Base-by-base conservation (phyloP, 208 protist species). In the Leishmania guyanensis region DNA sequence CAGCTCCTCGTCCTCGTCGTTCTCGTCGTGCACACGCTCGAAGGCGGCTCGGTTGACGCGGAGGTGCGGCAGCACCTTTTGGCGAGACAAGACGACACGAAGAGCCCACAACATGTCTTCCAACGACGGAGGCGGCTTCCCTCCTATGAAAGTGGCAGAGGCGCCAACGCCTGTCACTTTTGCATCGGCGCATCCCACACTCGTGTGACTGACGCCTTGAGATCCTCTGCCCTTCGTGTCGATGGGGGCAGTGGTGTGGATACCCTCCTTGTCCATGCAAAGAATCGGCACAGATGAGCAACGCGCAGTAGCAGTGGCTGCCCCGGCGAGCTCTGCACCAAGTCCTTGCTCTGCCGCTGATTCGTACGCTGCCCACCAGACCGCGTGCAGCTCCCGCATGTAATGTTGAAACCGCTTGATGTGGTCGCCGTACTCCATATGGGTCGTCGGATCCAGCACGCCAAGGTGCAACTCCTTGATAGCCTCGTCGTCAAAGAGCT, bases 351-450 rank as follows among this genome's bases (percentile, higher is more conserved):
- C 29, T 22, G 33, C 36, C 5, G 29, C 36, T 14, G 36, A 73
- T 56, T 82, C 80, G 80, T 90, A 90, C 17, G 80, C 69, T 22
- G 78, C 77, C 88, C 82, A 87, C 89, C 91, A 94, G 39, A 33
- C 53, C 46, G 79, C 84, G 76, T 89, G 88, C 76, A 95, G 80
- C 70, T 88, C 78, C 2, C 89, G 84, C n/a, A 90, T 62, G 72
- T 88, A 92, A 79, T 93, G 88, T 8, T 46, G 43, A 75, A 91
- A 95, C 39, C 92, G 84, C 17, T 82, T 69, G 68, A 75, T 46
- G 82, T 93, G 90, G 75, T 95, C 89, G 14, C 36, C 87, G 89
- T 91, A 93, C 82, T 95, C 92, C 53, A 95, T 78, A 53, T 89
- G 84, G 5, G 87, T 87, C 51, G 50, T 39, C 5, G 92, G 90